phyloP scores from a whole-genome alignment of 2,329 filamentous ascomycete species.

The Trichophyton rubrum region DNA sequence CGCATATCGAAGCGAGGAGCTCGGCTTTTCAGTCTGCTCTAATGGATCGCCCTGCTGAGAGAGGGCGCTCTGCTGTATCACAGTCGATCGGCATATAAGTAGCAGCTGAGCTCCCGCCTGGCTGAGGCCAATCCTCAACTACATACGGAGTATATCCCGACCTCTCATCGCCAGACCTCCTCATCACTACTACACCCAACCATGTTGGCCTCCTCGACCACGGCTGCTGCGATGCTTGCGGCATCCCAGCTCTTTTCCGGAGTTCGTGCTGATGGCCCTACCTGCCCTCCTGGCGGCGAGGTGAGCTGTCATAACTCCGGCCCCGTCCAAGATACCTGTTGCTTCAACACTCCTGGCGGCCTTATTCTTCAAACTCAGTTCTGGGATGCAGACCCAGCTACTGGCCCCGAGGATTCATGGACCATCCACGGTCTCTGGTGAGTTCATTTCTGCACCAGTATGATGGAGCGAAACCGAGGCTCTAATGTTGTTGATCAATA shows the following conservation, averaged over 20 bases:
- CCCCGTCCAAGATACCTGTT: slow-evolving; percentile 40
- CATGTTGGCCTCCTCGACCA: not conserved
- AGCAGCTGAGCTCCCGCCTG: not conserved
- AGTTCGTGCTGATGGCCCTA: slow-evolving; percentile 12
- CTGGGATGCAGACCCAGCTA: slow-evolving; percentile 45
- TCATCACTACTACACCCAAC: not conserved
- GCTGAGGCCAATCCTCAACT: no score
- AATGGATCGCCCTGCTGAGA: not conserved
- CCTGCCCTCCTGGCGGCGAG: slow-evolving; percentile 27
- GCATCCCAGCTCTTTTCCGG: slow-evolving; percentile 1
- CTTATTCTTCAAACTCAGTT: slow-evolving; percentile 48
- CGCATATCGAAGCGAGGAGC: not conserved
- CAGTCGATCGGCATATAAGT: not conserved
- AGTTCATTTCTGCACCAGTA: slow-evolving; percentile 10
- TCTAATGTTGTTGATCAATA: not conserved
- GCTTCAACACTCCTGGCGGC: slow-evolving; percentile 47
- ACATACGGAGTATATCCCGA: not conserved
- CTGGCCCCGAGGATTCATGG: slow-evolving; percentile 45
- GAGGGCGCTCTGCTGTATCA: not conserved
- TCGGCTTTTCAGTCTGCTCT: not conserved
- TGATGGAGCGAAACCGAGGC: not conserved
- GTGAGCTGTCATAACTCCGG: slow-evolving; percentile 46
- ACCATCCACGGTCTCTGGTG: slow-evolving; percentile 47
- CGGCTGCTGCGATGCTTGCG: not conserved
- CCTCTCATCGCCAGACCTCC: not conserved